phyloP scores from a whole-genome alignment of 2,329 filamentous ascomycete genomes.

The Plectosphaerella sp. region DNA sequence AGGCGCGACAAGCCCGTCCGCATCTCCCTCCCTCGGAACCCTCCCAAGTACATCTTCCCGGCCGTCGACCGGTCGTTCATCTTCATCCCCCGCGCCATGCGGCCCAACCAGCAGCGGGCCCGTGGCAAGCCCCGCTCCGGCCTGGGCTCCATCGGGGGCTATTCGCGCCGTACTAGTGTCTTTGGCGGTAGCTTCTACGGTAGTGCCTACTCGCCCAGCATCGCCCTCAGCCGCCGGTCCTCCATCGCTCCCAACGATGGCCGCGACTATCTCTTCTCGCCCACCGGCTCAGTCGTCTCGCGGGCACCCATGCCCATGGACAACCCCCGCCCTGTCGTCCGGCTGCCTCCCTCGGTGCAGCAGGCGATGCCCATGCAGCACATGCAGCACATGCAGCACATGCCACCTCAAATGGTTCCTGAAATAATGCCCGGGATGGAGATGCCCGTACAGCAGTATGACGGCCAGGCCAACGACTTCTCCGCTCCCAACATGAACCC shows the following conservation, averaged over 20 bases:
- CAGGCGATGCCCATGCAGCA: conserved; percentile 18
- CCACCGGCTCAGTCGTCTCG: conserved; percentile 73
- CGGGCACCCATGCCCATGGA: conserved; percentile 60
- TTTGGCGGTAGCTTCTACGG: conserved; percentile 66
- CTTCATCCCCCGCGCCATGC: conserved; percentile 90
- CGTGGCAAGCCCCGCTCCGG: conserved; percentile 71
- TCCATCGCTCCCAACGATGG: conserved; percentile 59
- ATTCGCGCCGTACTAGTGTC: conserved; percentile 77
- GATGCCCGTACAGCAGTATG: conserved; percentile 12
- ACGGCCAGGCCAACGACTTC: conserved; percentile 44
- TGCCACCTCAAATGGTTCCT: conserved; percentile 18
- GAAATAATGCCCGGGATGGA: background rate
- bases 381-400: conserved; percentile 10
- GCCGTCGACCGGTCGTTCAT: conserved; percentile 90
- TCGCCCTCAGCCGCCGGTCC: conserved; percentile 84
- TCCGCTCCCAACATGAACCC: conserved; percentile 55
- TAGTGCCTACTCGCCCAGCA: conserved; percentile 79
- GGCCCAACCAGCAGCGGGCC: conserved; percentile 84
- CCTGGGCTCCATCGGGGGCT: conserved; percentile 61
- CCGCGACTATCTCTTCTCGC: conserved; percentile 74
- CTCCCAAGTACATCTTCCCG: conserved; percentile 86
- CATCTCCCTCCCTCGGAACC: conserved; percentile 77
- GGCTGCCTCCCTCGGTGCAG: conserved; percentile 64
- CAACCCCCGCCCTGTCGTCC: conserved; percentile 67
- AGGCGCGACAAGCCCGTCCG: conserved; percentile 95